Percentiles rank a stretch among this genome's conserved stretches.
Conservation (phyloP, 1,284 basidiomycete species). For the Fomes fomentarius region DNA sequence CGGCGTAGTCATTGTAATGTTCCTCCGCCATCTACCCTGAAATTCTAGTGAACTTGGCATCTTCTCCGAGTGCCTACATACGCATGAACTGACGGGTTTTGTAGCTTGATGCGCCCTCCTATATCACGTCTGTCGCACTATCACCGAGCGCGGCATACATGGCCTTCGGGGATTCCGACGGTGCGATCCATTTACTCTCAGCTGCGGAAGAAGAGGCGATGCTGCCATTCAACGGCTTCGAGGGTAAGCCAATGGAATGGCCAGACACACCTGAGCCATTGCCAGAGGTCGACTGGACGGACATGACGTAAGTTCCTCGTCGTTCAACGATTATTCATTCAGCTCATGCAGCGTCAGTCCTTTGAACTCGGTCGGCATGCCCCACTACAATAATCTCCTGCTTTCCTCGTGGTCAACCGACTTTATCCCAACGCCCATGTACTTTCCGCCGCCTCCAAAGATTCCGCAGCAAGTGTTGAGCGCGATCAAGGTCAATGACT, state of each 20-base stretch:
- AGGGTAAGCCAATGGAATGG: conserved; percentile 84
- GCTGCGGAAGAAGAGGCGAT: conserved; percentile 68
- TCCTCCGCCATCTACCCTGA: no score
- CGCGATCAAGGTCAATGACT: conserved; percentile 86
- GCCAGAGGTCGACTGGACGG: conserved; percentile 80
- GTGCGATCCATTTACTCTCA: conserved; percentile 85
- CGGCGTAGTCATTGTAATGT: no score
- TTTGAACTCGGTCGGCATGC: conserved; percentile 89
- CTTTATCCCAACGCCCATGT: conserved; percentile 47
- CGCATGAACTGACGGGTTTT: not conserved
- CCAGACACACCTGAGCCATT: conserved; percentile 75
- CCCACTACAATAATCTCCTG: conserved; percentile 79
- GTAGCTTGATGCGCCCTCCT: conserved; percentile 72
- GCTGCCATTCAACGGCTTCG: conserved; percentile 86
- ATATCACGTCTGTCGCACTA: conserved; percentile 81
- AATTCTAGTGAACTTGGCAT: no score
- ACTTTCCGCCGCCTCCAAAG: conserved; percentile 69
- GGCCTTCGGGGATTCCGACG: conserved; percentile 91
- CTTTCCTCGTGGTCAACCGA: conserved; percentile 80
- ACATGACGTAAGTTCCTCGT: conserved; percentile 75
- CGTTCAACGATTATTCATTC: no score
- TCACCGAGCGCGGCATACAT: conserved; percentile 90
- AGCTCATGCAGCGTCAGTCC: conserved; percentile 74
- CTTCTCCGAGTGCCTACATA: conserved; percentile 11
- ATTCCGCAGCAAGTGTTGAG: conserved; percentile 81